Evolutionary conservation across 345 rosid genomes (phyloP), one percentile per base, ranked within the genome.

Genomic region (Hibiscus tridactylites): DNA sequence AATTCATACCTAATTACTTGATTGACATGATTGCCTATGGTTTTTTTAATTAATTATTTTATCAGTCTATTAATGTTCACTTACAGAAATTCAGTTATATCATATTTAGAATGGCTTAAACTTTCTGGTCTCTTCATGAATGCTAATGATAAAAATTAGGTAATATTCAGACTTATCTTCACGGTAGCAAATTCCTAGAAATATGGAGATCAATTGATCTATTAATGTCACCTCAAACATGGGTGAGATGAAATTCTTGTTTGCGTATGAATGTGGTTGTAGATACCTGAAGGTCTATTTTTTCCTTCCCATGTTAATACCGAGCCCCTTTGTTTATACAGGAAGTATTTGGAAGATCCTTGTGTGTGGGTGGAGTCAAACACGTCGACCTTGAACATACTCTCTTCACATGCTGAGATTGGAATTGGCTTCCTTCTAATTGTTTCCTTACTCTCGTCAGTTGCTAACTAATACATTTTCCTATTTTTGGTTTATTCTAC

Each of bases 331-430:
- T 71, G 63, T 63, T 37, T 73, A 70, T 56, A 78, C 81, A 94
- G 97, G 83, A 95, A 83, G 78, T 92, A 90, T 81, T 84, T 95
- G 86, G 96, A 95, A 82, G 96, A 87, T 73, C 91, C 88, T 73
- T 95, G 99, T 76, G 92, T 92, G 59, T 95, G 99, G 99, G 97
- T 92, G 82, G 97, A 88, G 78, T 90, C 97, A 15, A 95, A 92
- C 79, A 73, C 90, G 59, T 83, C 96, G 72, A 92, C 96, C 10
- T 90, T 95, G 37, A 83, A 79, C 86, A 89, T 92, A 68, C 85
- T 95, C 26, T 88, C 96, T 53, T 92, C 99, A 6, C 91, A 95
- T 78, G 85, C 92, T 61, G 99, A 95, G 85, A 88, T 94, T 80
- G 96, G 90, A 53, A 77, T 92, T 74, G 99, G 99, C 72, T 83